A percentile compares a stretch with the other conserved stretches of the same genome.
Evolutionary conservation across 352 stramenopile genomes (phyloP).

Genomic region (Phytophthora gonapodyides): DNA sequence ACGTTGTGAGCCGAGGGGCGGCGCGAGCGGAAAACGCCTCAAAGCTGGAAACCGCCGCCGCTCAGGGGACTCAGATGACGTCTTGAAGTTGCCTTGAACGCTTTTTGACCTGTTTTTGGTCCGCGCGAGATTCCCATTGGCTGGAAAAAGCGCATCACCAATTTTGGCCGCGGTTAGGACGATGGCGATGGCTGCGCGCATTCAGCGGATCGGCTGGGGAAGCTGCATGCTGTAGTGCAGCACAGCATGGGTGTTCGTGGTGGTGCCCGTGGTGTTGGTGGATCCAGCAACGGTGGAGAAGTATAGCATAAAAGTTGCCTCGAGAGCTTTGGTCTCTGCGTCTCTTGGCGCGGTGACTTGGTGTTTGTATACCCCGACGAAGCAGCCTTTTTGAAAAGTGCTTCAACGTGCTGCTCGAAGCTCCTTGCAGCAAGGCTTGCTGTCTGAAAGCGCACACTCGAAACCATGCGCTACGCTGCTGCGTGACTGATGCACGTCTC

Average conservation of each 20-base stretch:
- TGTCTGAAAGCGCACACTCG: too few species aligned
- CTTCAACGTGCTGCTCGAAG: too few species aligned
- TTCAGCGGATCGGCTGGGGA: not conserved
- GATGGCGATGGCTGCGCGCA: slow-evolving; percentile 9
- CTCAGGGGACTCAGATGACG: slow-evolving; percentile 18
- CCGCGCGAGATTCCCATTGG: slow-evolving; percentile 42
- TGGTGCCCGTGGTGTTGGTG: too few species aligned
- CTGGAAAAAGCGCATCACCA: slow-evolving; percentile 28
- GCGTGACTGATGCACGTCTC: too few species aligned
- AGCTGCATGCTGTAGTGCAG: slow-evolving; percentile 19
- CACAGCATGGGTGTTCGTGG: not conserved
- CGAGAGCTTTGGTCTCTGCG: too few species aligned
- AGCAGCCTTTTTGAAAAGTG: too few species aligned
- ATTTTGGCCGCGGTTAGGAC: slow-evolving; percentile 7
- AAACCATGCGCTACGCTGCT: too few species aligned
- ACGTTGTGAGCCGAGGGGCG: slow-evolving; percentile 34
- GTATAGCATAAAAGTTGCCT: too few species aligned
- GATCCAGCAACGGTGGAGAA: too few species aligned
- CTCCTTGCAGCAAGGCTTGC: too few species aligned
- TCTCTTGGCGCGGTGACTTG: too few species aligned
- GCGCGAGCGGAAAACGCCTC: slow-evolving; percentile 13
- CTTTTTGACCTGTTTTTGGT: slow-evolving; percentile 41
- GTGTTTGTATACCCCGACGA: too few species aligned
- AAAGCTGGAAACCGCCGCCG: slow-evolving; percentile 28
- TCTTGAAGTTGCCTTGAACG: slow-evolving; percentile 29